These are phyloP conservation scores for Trichoderma sp. DNA, from an alignment of 2,329 filamentous ascomycete genomes.

Conservation along the genomic window DNA sequence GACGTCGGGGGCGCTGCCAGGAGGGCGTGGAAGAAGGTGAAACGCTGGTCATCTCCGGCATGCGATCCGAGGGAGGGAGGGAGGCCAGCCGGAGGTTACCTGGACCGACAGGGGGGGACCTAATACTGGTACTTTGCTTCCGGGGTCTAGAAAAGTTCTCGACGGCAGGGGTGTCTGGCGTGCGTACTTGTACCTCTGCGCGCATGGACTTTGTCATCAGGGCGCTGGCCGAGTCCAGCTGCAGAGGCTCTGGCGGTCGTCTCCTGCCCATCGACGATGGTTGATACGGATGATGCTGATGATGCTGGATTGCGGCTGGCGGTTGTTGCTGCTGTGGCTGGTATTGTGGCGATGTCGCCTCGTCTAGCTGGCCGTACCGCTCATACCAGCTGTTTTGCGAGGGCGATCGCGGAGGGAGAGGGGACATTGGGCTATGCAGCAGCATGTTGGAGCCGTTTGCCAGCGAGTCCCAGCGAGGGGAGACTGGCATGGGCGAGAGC, in stretches of 20 bases:
- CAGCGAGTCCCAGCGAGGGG: constrained; percentile 47
- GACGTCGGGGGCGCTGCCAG: constrained; percentile 46
- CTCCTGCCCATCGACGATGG: constrained; percentile 22
- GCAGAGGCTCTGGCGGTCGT: constrained; percentile 30
- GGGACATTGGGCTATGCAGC: constrained; percentile 26
- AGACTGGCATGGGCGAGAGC: constrained; percentile 37
- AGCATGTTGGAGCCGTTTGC: constrained; percentile 32
- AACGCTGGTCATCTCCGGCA: constrained; percentile 31
- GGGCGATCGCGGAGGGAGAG: constrained; percentile 12
- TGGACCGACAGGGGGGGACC: constrained; percentile 40
- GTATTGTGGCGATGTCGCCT: constrained; percentile 22
- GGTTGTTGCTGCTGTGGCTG: constrained; percentile 27
- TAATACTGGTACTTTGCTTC: constrained; percentile 47
- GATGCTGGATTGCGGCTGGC: not conserved
- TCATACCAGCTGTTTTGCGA: constrained; percentile 22
- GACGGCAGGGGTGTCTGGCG: constrained; percentile 40
- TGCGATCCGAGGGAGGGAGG: constrained; percentile 32
- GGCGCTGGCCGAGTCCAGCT: constrained; percentile 20
- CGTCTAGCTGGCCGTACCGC: constrained; percentile 21
- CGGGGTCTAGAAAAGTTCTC: constrained; percentile 62
- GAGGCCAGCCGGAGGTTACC: constrained; percentile 32
- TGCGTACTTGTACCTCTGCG: constrained; percentile 36
- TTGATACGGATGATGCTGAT: constrained; percentile 19
- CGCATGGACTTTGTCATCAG: constrained; percentile 34
- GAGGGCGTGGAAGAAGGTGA: constrained; percentile 30